Percentiles rank a stretch among this genome's conserved stretches.
These are phyloP conservation scores for Schizonepeta tenuifolia DNA, from an alignment of 257 asterid genomes.

Conservation along the genomic window DNA sequence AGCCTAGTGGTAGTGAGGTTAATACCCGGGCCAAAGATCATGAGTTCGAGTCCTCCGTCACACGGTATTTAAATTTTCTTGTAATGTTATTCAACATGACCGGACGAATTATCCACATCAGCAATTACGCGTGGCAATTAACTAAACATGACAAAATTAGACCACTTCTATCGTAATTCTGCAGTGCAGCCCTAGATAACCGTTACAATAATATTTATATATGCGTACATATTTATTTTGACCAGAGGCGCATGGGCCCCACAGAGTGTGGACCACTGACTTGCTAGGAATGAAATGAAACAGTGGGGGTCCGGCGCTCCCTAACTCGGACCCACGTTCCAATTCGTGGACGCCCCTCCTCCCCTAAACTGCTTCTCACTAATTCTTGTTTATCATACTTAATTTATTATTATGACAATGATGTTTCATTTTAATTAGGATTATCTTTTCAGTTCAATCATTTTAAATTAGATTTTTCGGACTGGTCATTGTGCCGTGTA, in stretches of 20 bases:
- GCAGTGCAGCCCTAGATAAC: conserved; percentile 18
- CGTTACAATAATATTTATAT: not conserved
- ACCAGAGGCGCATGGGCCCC: conserved; percentile 14
- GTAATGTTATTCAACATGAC: not conserved
- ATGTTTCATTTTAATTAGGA: not conserved
- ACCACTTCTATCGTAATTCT: not conserved
- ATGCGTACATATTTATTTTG: not conserved
- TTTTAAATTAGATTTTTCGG: not conserved
- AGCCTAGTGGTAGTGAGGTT: too few species aligned
- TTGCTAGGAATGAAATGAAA: conserved; percentile 10
- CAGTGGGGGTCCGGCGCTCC: not conserved
- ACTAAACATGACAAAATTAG: not conserved
- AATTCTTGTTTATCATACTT: not conserved
- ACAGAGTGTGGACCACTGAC: conserved; percentile 17
- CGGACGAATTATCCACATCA: not conserved
- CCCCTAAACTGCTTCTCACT: not conserved
- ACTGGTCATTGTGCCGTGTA: conserved; percentile 5
- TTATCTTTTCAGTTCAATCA: not conserved
- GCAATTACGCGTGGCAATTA: not conserved
- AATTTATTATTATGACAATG: not conserved
- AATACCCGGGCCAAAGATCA: too few species aligned
- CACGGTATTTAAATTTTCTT: too few species aligned
- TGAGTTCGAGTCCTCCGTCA: too few species aligned
- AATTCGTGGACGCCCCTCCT: not conserved
- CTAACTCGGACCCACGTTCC: conserved; percentile 35